A percentile compares a stretch with the other conserved stretches of the same genome.
Evolutionary conservation across 2,329 filamentous ascomycete species (phyloP).

Genomic region (Arthrinium phaeospermum): DNA sequence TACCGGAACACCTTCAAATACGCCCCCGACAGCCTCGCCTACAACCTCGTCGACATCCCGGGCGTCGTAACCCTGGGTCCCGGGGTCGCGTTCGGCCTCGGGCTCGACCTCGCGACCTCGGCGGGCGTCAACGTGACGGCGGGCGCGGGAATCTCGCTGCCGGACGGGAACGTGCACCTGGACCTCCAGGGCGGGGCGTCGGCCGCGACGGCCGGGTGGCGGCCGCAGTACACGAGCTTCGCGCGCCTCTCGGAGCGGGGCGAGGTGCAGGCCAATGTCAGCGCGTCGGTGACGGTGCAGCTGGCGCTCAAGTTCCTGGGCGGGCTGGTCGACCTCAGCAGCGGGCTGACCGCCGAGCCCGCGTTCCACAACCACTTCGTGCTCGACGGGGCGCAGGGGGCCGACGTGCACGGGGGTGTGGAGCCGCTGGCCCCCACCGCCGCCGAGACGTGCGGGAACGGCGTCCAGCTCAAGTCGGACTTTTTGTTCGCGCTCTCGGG

Average conservation of each 20-base stretch:
- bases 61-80: conserved; percentile 47
- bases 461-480: conserved; percentile 33
- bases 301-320: conserved; percentile 43
- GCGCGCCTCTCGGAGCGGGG: conserved; percentile 42
- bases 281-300: conserved; percentile 45
- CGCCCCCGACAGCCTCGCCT: conserved; percentile 43
- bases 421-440: conserved; percentile 26
- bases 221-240: conserved; percentile 41
- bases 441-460: conserved; percentile 31
- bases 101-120: conserved; percentile 42
- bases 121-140: conserved; percentile 40
- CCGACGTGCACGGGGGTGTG: conserved; percentile 26
- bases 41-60: conserved; percentile 45
- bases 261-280: conserved; percentile 40
- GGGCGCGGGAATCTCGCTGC: conserved; percentile 39
- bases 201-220: conserved; percentile 42
- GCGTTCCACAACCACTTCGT: conserved; percentile 44
- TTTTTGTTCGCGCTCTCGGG: conserved; percentile 37
- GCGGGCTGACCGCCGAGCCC: conserved; percentile 44
- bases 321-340: conserved; percentile 42
- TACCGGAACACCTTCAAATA: conserved; percentile 43
- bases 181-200: conserved; percentile 41
- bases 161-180: conserved; percentile 45
- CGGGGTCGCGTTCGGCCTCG: conserved; percentile 43
- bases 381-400: conserved; percentile 34